Percentiles rank a stretch among this genome's conserved stretches.
Evolutionary conservation across 2,329 filamentous ascomycete species (phyloP).

Genomic region (Pestalotiopsis sp.): DNA sequence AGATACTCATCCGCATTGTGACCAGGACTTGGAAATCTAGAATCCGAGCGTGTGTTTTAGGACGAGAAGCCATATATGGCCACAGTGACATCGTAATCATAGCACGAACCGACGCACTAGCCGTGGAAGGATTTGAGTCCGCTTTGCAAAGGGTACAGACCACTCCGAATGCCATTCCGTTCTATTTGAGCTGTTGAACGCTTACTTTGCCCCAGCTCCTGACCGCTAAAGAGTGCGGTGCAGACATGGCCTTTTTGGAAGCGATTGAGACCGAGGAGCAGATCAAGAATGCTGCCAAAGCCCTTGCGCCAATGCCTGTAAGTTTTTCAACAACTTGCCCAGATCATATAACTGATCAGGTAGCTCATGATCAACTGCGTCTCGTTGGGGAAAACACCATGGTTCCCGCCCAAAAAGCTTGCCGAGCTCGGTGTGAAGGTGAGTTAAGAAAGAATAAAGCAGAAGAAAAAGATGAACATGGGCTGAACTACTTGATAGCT

Average conservation of each 20-base stretch:
- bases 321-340: neutral
- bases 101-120: conserved; percentile 51
- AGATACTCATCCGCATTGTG: neutral
- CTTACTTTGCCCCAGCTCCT: neutral
- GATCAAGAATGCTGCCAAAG: conserved; percentile 12
- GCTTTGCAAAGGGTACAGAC: conserved; percentile 5
- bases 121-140: conserved; percentile 10
- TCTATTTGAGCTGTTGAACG: neutral
- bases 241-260: conserved; percentile 17
- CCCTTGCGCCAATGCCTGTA: conserved; percentile 14
- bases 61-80: conserved; percentile 35
- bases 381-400: conserved; percentile 14
- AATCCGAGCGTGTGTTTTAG: conserved; percentile 17
- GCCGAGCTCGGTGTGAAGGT: conserved; percentile 13
- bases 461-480: too few relatives aligned
- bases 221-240: conserved; percentile 12
- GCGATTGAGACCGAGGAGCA: conserved; percentile 16
- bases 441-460: neutral
- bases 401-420: conserved; percentile 13
- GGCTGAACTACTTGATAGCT: neutral
- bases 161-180: neutral
- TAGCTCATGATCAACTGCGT: conserved; percentile 16
- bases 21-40: conserved; percentile 12
- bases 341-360: neutral
- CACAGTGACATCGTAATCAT: conserved; percentile 60